Evolutionary conservation across 495 filamentous ascomycete species (phyloP), one percentile per base, ranked within the genome.

Genomic region (Lophiotrema nucula): DNA sequence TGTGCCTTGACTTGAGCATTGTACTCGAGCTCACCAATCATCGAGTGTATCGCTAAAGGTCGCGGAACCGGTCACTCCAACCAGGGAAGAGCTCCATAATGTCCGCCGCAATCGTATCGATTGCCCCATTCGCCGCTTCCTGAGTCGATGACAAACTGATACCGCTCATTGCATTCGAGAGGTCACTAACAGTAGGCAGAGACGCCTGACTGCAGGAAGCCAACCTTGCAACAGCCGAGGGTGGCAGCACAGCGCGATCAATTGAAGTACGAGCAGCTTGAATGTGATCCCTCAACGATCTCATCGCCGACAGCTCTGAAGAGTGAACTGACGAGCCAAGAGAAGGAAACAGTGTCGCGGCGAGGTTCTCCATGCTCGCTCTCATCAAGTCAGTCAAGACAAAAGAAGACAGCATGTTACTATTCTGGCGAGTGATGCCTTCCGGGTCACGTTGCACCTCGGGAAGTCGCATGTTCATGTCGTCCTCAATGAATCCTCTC

Each of bases 391-490:
- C n/a, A 11, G 56, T 8, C 31, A 35, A 46, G 5, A 60, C 43
- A 15, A 44, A n/a, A 3, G 45, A 31, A 3, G 45, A 31, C 4
- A 58, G 22, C 15, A 18, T 18, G 6, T 46, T 3, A 15, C 41
- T 47, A 18, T 19, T 16, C 19, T 25, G 47, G n/a, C 35, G 37
- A 4, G 41, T n/a, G 5, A 37, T 18, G 2, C 28, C 26, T 19
- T 23, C 27, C 8, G 15, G 10, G 23, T 56, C 53, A 19, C 42
- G 25, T 21, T 53, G 48, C 6, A 46, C 41, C 16, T 19, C 28
- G 5, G 56, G 56, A 8, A 60, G 56, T 6, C 45, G 38, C 16
- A 60, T 60, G 39, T 27, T 47, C 8, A 53, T 18, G 35, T 52
- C 49, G 3, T 15, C 25, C 26, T 60, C 56, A 18, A 60, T 60